Percentiles rank a stretch among this genome's conserved stretches.
Conservation (phyloP, 352 stramenopile species). For the Pythium oligandrum region DNA sequence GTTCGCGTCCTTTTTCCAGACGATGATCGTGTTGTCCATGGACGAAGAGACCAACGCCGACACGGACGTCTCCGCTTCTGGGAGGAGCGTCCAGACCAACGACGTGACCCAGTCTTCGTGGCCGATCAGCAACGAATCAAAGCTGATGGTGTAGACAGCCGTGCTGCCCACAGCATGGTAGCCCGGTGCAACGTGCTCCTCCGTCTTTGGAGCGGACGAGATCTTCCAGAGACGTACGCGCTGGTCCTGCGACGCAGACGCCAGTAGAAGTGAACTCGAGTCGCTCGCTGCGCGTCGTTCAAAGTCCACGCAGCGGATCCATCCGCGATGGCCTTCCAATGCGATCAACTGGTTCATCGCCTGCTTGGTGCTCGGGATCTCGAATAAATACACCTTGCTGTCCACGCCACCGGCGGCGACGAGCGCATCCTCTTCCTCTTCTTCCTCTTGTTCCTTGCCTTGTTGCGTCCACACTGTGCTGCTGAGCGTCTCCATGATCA, state of each 20-base stretch:
- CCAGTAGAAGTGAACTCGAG: slow-evolving; percentile 23
- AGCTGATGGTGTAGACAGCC: slow-evolving; percentile 41
- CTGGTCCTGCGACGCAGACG: slow-evolving; percentile 67
- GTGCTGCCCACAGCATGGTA: slow-evolving; percentile 25
- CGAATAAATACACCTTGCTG: slow-evolving; percentile 57
- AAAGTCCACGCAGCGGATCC: slow-evolving; percentile 68
- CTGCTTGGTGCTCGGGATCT: slow-evolving; percentile 18
- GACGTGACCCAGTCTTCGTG: slow-evolving; percentile 84
- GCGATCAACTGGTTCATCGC: slow-evolving; percentile 28
- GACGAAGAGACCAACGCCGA: slow-evolving; percentile 49
- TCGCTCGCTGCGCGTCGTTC: slow-evolving; percentile 6
- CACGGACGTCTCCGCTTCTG: neutral
- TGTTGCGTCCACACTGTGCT: slow-evolving; percentile 8
- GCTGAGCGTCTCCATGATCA: slow-evolving; percentile 53
- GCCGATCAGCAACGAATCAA: slow-evolving; percentile 60
- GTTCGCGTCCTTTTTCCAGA: slow-evolving; percentile 35
- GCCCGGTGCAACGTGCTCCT: neutral
- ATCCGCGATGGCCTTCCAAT: slow-evolving; percentile 58
- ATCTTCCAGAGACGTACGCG: slow-evolving; percentile 70
- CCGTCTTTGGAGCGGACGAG: neutral
- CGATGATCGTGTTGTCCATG: slow-evolving; percentile 77
- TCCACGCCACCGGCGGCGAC: slow-evolving; percentile 68
- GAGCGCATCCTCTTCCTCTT: slow-evolving; percentile 29
- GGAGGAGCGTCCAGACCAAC: slow-evolving; percentile 41
- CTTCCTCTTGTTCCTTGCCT: neutral